Evolutionary conservation across 1,284 basidiomycete species (phyloP).

Genomic region (Boletus hoseneyae): DNA sequence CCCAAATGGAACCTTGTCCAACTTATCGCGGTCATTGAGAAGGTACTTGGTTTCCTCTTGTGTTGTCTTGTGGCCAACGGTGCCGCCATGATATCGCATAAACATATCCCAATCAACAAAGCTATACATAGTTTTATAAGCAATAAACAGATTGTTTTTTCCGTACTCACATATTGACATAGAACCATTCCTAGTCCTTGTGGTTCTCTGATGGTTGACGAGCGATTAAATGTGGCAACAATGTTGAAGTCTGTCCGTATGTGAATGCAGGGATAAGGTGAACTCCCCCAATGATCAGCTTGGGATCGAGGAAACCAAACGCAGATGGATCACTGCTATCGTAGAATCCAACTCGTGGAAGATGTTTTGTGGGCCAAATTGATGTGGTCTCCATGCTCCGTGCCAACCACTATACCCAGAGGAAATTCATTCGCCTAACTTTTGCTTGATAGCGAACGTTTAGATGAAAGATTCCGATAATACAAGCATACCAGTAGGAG

Average conservation of each 20-base stretch:
- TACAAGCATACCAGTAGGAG: not conserved
- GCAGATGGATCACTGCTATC: slow-evolving; percentile 12
- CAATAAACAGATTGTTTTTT: not conserved
- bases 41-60: not conserved
- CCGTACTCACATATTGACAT: slow-evolving; percentile 35
- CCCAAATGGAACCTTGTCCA: not conserved
- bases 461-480: not conserved
- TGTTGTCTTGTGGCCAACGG: slow-evolving; percentile 27
- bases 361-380: not conserved
- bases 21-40: not conserved
- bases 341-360: slow-evolving; percentile 24
- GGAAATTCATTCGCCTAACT: slow-evolving; percentile 2
- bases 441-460: not conserved
- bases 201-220: slow-evolving; percentile 13
- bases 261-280: slow-evolving; percentile 14
- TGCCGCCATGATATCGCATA: slow-evolving; percentile 30
- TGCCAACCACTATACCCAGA: not conserved
- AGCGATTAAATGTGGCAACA: slow-evolving; percentile 27
- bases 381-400: no score
- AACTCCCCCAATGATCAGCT: slow-evolving; percentile 22
- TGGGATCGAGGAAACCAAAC: slow-evolving; percentile 34
- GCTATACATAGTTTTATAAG: slow-evolving; percentile 12
- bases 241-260: slow-evolving; percentile 22
- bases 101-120: slow-evolving; percentile 38
- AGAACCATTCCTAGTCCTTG: slow-evolving; percentile 35